Evolutionary conservation across 2,329 filamentous ascomycete species (phyloP).

Genomic region (Monilinia vaccinii-corymbosi): DNA sequence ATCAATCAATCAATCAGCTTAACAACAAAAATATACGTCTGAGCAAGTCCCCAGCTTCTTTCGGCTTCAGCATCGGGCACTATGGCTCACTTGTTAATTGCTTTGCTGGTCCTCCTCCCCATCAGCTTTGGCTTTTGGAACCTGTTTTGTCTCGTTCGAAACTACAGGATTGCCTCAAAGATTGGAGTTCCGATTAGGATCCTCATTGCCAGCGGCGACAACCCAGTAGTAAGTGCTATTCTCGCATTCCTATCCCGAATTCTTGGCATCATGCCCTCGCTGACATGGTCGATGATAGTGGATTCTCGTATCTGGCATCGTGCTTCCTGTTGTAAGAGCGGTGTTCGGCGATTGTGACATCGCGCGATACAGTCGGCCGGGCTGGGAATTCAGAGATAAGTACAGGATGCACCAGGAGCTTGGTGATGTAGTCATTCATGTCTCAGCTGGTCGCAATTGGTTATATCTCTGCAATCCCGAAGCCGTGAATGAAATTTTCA

Average conservation of each 20-base stretch:
- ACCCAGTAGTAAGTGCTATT: neutral
- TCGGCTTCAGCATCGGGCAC: neutral
- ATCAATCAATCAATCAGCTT: no score
- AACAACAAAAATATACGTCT: neutral
- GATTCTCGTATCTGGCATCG: conserved; percentile 1
- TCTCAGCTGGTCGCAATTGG: conserved; percentile 1
- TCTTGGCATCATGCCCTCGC: neutral
- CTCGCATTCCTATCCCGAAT: neutral
- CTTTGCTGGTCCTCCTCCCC: neutral
- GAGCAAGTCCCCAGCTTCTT: neutral
- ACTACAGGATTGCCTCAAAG: neutral
- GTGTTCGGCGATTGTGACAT: neutral
- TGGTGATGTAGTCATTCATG: neutral
- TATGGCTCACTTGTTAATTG: neutral
- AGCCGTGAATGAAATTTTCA: neutral
- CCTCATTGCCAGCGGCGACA: conserved; percentile 3
- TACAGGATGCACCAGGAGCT: neutral
- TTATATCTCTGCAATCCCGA: neutral
- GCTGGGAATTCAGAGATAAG: conserved; percentile 3
- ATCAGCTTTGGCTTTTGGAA: neutral
- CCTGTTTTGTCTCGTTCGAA: neutral
- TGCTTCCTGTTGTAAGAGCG: neutral
- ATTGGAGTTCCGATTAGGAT: neutral
- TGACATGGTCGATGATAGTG: neutral
- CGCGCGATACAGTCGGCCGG: neutral